A percentile compares a stretch with the other conserved stretches of the same genome.
These are phyloP conservation scores for Auricularia sp. DNA, from an alignment of 768 basidiomycete species.

Conservation along the genomic window DNA sequence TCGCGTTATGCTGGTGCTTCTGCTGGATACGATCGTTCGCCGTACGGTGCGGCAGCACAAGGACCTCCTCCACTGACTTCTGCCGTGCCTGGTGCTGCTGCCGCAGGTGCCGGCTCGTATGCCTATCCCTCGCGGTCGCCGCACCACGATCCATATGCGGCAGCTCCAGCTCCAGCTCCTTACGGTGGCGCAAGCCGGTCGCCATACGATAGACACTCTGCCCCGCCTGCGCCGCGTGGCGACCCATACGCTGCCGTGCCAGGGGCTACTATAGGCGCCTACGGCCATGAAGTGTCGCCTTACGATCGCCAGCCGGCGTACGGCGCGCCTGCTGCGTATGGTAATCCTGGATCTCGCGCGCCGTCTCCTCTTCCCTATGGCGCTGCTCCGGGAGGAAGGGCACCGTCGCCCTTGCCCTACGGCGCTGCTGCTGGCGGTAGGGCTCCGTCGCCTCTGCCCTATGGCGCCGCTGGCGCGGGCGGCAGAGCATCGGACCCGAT, in stretches of 20 bases:
- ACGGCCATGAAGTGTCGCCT: background rate
- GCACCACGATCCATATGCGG: background rate
- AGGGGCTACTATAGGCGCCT: background rate
- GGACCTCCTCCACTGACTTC: no score
- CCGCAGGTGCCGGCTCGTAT: no score
- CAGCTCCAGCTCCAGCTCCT: background rate
- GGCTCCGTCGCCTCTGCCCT: background rate
- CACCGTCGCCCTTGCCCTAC: background rate
- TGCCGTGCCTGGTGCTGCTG: no score
- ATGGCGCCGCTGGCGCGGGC: background rate
- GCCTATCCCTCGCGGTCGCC: background rate
- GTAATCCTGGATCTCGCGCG: background rate
- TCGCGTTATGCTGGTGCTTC: background rate
- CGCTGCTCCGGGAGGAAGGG: background rate
- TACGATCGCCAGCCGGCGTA: background rate
- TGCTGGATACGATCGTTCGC: constrained; percentile 1
- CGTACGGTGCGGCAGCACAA: background rate
- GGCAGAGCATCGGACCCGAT: background rate
- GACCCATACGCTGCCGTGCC: background rate
- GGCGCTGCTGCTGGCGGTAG: background rate
- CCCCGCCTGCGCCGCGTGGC: background rate
- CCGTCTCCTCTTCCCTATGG: background rate
- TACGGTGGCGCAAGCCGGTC: background rate
- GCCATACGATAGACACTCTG: background rate
- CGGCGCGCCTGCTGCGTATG: background rate